phyloP scores from a whole-genome alignment of 2,329 filamentous ascomycete species.

The Xylaria digitata region DNA sequence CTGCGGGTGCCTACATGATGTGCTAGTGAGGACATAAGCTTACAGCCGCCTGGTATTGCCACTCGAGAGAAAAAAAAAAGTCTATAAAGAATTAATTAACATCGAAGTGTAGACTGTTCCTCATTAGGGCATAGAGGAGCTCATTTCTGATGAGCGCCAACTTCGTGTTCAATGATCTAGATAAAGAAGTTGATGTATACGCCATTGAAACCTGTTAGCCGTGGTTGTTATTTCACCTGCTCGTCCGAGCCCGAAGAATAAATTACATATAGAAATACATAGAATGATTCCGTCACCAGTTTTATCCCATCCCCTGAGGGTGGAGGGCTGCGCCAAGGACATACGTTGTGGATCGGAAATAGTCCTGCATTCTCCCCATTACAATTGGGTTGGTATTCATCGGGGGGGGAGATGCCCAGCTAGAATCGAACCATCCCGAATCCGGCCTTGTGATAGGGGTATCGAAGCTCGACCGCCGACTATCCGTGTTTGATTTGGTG shows the following conservation, averaged over 20 bases:
- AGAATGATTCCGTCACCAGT: background rate
- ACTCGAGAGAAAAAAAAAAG: no score
- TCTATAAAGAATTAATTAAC: no score
- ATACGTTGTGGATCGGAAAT: conserved; percentile 47
- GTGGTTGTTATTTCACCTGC: no score
- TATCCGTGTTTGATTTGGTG: conserved; percentile 27
- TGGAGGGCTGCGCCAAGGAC: conserved; percentile 45
- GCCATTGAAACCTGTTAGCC: no score
- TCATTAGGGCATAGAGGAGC: no score
- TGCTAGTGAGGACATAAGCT: no score
- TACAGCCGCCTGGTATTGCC: no score
- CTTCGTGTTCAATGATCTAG: no score
- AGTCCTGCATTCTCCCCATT: conserved; percentile 51
- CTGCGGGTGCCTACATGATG: no score
- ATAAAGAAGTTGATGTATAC: no score
- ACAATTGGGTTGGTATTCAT: conserved; percentile 42
- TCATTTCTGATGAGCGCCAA: no score
- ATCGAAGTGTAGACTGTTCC: no score
- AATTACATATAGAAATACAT: conserved; percentile 17
- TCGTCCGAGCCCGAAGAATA: background rate
- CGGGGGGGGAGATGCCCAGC: conserved; percentile 27
- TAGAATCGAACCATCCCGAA: conserved; percentile 19
- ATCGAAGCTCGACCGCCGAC: conserved; percentile 46
- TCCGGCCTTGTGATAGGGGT: conserved; percentile 44
- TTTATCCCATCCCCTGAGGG: conserved; percentile 38